Percentiles rank a stretch among this genome's conserved stretches.
These are phyloP conservation scores for Lasiosphaeria ovina DNA, from an alignment of 495 filamentous ascomycete species.

Conservation along the genomic window DNA sequence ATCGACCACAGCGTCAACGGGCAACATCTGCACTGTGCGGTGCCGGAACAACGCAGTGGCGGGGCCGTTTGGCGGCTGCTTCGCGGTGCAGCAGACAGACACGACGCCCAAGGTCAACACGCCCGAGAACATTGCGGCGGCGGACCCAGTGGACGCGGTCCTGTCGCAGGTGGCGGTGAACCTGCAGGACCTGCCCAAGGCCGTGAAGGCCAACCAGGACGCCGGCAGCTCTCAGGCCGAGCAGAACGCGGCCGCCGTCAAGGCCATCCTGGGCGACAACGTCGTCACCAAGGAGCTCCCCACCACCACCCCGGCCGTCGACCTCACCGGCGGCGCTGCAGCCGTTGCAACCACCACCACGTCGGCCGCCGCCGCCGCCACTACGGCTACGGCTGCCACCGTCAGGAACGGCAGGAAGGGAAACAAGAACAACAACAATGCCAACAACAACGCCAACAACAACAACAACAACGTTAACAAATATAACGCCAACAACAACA, in stretches of 20 bases:
- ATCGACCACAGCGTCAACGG: slow-evolving; percentile 34
- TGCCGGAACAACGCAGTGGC: slow-evolving; percentile 56
- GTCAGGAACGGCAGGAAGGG: not conserved
- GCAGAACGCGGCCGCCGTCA: slow-evolving; percentile 33
- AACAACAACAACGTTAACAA: no score
- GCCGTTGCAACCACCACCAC: not conserved
- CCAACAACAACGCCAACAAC: slow-evolving; percentile 1
- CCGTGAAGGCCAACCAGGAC: slow-evolving; percentile 36
- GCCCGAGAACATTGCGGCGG: slow-evolving; percentile 32
- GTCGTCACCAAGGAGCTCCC: slow-evolving; percentile 11
- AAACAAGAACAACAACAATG: slow-evolving; percentile 8
- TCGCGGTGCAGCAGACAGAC: slow-evolving; percentile 47
- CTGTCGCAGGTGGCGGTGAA: slow-evolving; percentile 31
- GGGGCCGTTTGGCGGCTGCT: slow-evolving; percentile 55
- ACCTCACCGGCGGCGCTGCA: not conserved
- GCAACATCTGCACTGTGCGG: slow-evolving; percentile 56
- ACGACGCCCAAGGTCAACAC: slow-evolving; percentile 33
- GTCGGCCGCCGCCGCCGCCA: slow-evolving; percentile 5
- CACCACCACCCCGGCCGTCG: slow-evolving; percentile 10
- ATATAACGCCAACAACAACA: slow-evolving; percentile 5
- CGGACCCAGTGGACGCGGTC: slow-evolving; percentile 30
- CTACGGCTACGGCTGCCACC: not conserved
- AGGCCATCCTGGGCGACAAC: slow-evolving; percentile 18
- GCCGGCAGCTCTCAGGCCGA: slow-evolving; percentile 30
- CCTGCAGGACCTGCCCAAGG: slow-evolving; percentile 34